Evolutionary conservation across 1,139 yeast genomes (phyloP).

Genomic region (Candida sp.): DNA sequence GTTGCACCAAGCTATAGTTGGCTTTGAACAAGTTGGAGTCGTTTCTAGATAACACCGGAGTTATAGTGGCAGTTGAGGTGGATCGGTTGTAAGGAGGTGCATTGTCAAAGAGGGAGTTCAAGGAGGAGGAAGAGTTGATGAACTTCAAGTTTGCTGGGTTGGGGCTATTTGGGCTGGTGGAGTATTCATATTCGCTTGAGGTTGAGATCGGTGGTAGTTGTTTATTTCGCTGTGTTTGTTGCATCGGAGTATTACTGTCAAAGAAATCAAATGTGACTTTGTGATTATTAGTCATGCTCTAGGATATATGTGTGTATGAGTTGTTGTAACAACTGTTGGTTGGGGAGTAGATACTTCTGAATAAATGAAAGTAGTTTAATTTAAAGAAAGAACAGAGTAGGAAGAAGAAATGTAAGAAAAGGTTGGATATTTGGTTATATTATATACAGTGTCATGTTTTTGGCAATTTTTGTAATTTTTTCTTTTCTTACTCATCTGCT

Average conservation of each 20-base stretch:
- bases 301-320: background rate
- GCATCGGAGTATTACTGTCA: conserved; percentile 4
- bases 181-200: background rate
- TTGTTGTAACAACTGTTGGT: background rate
- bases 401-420: background rate
- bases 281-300: conserved; percentile 1
- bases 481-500: background rate
- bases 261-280: conserved; percentile 5
- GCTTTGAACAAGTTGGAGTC: conserved; percentile 8
- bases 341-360: background rate
- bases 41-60: conserved; percentile 17
- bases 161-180: conserved; percentile 7
- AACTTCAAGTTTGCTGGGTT: conserved; percentile 4
- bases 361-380: background rate
- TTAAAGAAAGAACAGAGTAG: background rate
- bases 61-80: conserved; percentile 14
- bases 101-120: conserved; percentile 31
- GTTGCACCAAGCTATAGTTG: background rate
- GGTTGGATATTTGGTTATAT: background rate
- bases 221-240: conserved; percentile 3
- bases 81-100: conserved; percentile 6
- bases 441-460: background rate
- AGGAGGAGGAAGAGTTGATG: conserved; percentile 26
- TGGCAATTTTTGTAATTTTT: background rate
- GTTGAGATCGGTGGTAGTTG: background rate